Conservation (phyloP, 2,329 filamentous ascomycete species). For the Aspergillus pseudonomiae region DNA sequence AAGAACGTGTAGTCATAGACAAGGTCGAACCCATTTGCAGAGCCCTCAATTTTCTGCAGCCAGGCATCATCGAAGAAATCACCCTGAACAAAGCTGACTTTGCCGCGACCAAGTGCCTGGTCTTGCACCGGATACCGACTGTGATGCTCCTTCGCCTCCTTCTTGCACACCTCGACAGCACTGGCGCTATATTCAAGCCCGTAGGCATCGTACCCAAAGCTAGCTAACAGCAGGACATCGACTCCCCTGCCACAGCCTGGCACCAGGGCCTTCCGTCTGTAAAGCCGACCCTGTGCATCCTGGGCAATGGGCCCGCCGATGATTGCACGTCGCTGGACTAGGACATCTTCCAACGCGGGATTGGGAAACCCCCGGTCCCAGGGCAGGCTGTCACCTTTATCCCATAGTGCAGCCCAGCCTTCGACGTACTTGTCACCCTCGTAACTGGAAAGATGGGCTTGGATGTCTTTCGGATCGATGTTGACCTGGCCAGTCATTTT, state of each 20-base stretch:
- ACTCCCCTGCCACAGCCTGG: constrained; percentile 83
- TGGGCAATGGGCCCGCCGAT: constrained; percentile 39
- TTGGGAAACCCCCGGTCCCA: constrained; percentile 64
- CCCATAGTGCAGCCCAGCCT: constrained; percentile 62
- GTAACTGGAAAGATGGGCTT: neutral
- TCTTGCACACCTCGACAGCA: constrained; percentile 46
- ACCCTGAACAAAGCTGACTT: constrained; percentile 45
- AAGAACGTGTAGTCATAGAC: constrained; percentile 51
- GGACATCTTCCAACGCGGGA: constrained; percentile 60
- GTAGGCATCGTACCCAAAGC: constrained; percentile 75
- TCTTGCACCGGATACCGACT: constrained; percentile 41
- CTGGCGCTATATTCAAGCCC: constrained; percentile 69
- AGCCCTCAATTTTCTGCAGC: constrained; percentile 37
- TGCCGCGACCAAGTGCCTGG: constrained; percentile 39
- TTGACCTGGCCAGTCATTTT: too few species aligned
- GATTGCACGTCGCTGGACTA: constrained; percentile 43
- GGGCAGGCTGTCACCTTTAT: constrained; percentile 54
- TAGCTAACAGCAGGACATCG: constrained; percentile 74
- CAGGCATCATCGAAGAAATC: constrained; percentile 51
- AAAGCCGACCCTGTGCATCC: constrained; percentile 24
- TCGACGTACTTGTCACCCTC: constrained; percentile 43
- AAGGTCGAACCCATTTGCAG: constrained; percentile 22
- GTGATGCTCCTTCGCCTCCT: constrained; percentile 37
- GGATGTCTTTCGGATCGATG: too few species aligned
- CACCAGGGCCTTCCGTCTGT: constrained; percentile 65